These are phyloP conservation scores for Podospora australis DNA, from an alignment of 495 filamentous ascomycete genomes.

Conservation along the genomic window DNA sequence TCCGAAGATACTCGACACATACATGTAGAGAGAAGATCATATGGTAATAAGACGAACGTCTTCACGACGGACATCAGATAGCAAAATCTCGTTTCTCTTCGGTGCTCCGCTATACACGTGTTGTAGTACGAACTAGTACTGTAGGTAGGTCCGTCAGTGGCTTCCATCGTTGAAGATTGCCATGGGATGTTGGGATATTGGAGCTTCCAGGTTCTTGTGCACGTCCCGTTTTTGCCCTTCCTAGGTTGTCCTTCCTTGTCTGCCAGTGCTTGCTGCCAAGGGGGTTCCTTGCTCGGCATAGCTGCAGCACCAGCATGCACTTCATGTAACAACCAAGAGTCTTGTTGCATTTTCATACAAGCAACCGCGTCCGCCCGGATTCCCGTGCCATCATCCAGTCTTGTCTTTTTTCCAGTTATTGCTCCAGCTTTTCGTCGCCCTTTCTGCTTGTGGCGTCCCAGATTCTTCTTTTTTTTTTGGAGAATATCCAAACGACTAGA, in stretches of 20 bases:
- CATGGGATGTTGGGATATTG: background rate
- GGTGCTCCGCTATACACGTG: no score
- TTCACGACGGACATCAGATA: background rate
- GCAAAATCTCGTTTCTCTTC: background rate
- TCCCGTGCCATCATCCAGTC: background rate
- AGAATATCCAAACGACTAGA: constrained; percentile 5
- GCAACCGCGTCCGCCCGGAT: constrained; percentile 7
- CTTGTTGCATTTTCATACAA: constrained; percentile 2
- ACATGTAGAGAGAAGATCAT: background rate
- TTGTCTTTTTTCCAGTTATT: background rate
- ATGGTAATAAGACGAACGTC: background rate
- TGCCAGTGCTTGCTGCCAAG: background rate
- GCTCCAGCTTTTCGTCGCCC: no score
- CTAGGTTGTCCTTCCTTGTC: background rate
- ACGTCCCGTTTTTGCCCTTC: background rate
- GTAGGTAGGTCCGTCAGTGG: background rate
- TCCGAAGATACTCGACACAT: background rate
- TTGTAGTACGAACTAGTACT: no score
- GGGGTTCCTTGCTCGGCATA: constrained; percentile 5
- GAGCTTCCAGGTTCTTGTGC: background rate
- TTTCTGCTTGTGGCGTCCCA: constrained; percentile 18
- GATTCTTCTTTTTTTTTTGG: constrained; percentile 2
- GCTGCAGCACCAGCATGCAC: background rate
- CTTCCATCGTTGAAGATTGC: background rate
- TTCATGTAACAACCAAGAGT: constrained; percentile 17